Base-by-base conservation (phyloP, 2,329 filamentous ascomycete species). In the Cytospora schulzeri region DNA sequence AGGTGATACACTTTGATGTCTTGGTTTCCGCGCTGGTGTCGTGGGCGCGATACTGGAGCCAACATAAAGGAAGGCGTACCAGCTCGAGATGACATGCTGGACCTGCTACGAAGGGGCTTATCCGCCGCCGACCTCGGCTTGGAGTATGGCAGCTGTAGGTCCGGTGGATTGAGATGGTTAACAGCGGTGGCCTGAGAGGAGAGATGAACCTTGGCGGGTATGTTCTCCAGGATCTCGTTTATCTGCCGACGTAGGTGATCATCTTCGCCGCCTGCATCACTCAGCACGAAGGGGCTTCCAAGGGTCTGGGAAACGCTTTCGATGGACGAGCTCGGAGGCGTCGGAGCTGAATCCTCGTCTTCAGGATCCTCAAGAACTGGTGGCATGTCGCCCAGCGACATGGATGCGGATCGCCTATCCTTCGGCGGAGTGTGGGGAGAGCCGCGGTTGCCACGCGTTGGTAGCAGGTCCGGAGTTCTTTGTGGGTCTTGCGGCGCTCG, bases 1-100 rank as follows among this genome's bases (percentile, higher is more conserved):
- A 99, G 85, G 76, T 98, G 93, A 72, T 98, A 99, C 2, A 97
- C 83, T 75, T 93, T 93, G 72, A 97, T 94, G 66, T 94, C 93
- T 58, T 88, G 85, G 63, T 88, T 84, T 59, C 83, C 82, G 54
- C 79, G 78, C 62, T 77, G 77, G 31, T 79, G 78, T 29, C 83
- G 79, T 0, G 81, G 77, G 11, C 84, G 82, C 3, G 78, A 71
- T 19, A 82, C 88, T 0, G 91, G 89, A 22, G 88, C 88, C 0
- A 93, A 80, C 7, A 88, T 89, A 70, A 92, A 87, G 1, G 89
- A 88, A 6, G 88, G 87, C 0, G 87, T 89, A 8, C 83, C 80
- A 0, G 88, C 85, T 38, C 85, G 81, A 24, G 84, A 83, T 5
- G 60, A 62, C 60, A 51, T 70, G 63, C 78, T 81, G 2, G 83